Evolutionary conservation across 2,329 filamentous ascomycete genomes (phyloP), one percentile per base, ranked within the genome.

Genomic region (Fusarium duplospermum): DNA sequence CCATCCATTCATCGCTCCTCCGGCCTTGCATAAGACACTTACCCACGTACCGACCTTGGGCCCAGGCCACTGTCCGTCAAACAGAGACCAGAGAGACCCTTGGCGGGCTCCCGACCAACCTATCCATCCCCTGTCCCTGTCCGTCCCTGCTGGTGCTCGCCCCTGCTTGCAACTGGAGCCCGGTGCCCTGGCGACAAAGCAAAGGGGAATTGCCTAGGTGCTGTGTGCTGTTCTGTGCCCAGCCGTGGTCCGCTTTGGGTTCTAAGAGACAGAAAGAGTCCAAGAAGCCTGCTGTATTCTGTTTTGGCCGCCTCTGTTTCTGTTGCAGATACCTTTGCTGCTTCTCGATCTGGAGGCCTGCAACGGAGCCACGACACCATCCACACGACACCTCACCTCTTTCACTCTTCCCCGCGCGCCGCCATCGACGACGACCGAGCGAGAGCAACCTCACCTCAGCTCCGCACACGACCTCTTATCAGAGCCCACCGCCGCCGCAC

Each of bases 181-280:
- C 66, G 59, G 71, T 69, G 71, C 69, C 73, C 72, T 75, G 72
- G 64, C 70, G 73, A 76, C 73, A 77, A 77, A 77, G 75, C 67
- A 66, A 74, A 74, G 67, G 45, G 65, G 63, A 58, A 60, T 72
- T 69, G 69, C 60, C 66, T 38, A 38, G 54, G 18, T 47, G 42
- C 24, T 10, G 40, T 61, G 45, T 67, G 60, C 69, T 63, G 45
- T 52, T 61, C 67, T 68, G 31, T 62, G 64, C 61, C 67, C 56
- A 69, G 69, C 66, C 66, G 73, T 65, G 60, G 64, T 69, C 67
- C 61, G 57, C 56, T 60, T 45, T 50, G 31, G 56, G 42, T 65
- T 59, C 42, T 54, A 27, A 66, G 47, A 33, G 57, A 67, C 20
- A 36, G 33, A 22, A 64, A 24, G 31, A 24, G 52, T 33, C 52